Percentiles rank a stretch among this genome's conserved stretches.
Evolutionary conservation across 331 rosid genomes (phyloP).

Genomic region (Malus hybrid): DNA sequence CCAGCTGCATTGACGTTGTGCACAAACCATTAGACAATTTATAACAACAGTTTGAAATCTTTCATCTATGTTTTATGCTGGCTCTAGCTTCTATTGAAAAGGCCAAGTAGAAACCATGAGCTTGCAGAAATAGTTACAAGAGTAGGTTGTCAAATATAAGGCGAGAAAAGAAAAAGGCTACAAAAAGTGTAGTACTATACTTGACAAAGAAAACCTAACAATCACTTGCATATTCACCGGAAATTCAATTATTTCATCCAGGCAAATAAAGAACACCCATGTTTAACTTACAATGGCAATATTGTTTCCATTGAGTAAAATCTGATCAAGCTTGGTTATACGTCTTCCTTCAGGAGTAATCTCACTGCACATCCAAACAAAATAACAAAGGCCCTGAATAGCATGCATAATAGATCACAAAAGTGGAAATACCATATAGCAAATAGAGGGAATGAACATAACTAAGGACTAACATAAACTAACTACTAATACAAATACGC

Average conservation of each 20-base stretch:
- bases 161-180: not conserved
- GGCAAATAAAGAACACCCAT: not conserved
- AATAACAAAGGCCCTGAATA: not conserved
- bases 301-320: conserved; percentile 90
- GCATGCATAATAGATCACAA: too few species aligned
- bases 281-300: conserved; percentile 86
- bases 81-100: not conserved
- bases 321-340: conserved; percentile 95
- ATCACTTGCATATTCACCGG: not conserved
- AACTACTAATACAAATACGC: not conserved
- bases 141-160: not conserved
- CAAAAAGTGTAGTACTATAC: not conserved
- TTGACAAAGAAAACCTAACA: not conserved
- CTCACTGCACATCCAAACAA: conserved; percentile 47
- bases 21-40: not conserved
- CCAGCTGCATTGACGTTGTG: conserved; percentile 50
- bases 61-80: not conserved
- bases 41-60: not conserved
- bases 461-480: not conserved
- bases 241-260: not conserved
- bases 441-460: too few species aligned
- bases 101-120: not conserved
- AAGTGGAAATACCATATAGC: not conserved
- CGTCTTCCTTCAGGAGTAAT: conserved; percentile 94
- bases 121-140: not conserved